Conservation (phyloP, 1,284 basidiomycete species). For the Gomphus bonarii region DNA sequence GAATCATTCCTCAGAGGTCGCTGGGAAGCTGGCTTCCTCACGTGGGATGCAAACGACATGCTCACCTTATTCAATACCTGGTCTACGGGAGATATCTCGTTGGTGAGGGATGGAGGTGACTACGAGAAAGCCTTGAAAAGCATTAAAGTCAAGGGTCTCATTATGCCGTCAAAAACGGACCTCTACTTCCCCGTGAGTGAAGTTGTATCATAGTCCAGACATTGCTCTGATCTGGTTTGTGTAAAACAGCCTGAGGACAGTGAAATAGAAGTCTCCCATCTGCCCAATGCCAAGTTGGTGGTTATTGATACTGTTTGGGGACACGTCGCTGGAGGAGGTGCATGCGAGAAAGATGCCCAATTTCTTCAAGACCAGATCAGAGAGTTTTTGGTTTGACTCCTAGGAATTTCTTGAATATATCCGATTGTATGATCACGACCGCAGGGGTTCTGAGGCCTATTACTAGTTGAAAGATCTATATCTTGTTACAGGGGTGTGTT, state of each 20-base stretch:
- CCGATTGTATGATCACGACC: too few species aligned
- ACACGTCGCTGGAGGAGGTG: conserved; percentile 38
- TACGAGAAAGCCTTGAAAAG: conserved; percentile 28
- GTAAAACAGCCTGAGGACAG: conserved; percentile 44
- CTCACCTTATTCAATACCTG: conserved; percentile 43
- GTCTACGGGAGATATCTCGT: conserved; percentile 42
- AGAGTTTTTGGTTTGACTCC: conserved; percentile 23
- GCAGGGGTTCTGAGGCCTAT: too few species aligned
- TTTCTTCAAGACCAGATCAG: conserved; percentile 29
- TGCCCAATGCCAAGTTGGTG: conserved; percentile 34
- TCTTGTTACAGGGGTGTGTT: too few species aligned
- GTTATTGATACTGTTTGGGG: conserved; percentile 49
- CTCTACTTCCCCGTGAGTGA: conserved; percentile 42
- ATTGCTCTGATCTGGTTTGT: too few species aligned
- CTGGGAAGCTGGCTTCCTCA: conserved; percentile 40
- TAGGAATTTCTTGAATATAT: background rate
- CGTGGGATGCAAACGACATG: conserved; percentile 51
- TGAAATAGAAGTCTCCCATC: conserved; percentile 33
- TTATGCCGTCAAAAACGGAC: conserved; percentile 52
- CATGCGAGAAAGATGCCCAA: conserved; percentile 25
- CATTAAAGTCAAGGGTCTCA: conserved; percentile 39
- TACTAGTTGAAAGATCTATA: too few species aligned
- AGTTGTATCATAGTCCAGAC: background rate
- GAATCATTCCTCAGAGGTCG: conserved; percentile 39
- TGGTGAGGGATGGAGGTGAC: conserved; percentile 33